phyloP scores from a whole-genome alignment of 768 basidiomycete genomes.

The Solioccasus polychromus region DNA sequence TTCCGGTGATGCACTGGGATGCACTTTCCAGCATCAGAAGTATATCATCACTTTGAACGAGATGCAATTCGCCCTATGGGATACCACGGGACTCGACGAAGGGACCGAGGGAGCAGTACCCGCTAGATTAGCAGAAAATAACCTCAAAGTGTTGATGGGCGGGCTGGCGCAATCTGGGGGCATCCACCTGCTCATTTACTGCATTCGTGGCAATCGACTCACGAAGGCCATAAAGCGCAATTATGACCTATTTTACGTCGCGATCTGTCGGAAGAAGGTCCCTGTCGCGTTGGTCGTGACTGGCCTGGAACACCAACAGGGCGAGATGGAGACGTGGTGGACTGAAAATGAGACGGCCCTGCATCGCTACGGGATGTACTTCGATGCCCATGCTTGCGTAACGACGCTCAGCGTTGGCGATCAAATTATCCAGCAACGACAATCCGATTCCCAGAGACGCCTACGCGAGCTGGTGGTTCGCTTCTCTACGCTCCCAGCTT shows the following conservation, averaged over 20 bases:
- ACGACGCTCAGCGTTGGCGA: conserved; percentile 6
- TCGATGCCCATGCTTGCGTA: conserved; percentile 19
- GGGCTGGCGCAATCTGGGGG: neutral
- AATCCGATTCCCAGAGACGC: neutral
- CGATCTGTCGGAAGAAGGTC: conserved; percentile 33
- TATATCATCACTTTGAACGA: neutral
- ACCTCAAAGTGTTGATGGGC: neutral
- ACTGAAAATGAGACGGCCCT: conserved; percentile 25
- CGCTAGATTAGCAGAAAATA: neutral
- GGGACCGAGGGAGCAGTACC: conserved; percentile 7
- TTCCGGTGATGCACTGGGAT: conserved; percentile 1
- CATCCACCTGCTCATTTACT: neutral
- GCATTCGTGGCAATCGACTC: neutral
- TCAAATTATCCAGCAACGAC: neutral
- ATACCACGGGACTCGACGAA: conserved; percentile 9
- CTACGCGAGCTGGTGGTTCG: neutral
- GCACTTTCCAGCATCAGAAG: neutral
- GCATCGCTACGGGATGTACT: conserved; percentile 26
- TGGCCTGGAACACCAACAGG: conserved; percentile 30
- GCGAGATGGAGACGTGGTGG: conserved; percentile 28
- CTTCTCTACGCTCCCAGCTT: neutral
- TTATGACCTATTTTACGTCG: conserved; percentile 33
- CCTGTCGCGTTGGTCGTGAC: conserved; percentile 37
- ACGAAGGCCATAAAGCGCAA: conserved; percentile 22
- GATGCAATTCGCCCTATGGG: neutral